Conservation (phyloP, 2,329 filamentous ascomycete genomes). For the Claviceps humidiphila region DNA sequence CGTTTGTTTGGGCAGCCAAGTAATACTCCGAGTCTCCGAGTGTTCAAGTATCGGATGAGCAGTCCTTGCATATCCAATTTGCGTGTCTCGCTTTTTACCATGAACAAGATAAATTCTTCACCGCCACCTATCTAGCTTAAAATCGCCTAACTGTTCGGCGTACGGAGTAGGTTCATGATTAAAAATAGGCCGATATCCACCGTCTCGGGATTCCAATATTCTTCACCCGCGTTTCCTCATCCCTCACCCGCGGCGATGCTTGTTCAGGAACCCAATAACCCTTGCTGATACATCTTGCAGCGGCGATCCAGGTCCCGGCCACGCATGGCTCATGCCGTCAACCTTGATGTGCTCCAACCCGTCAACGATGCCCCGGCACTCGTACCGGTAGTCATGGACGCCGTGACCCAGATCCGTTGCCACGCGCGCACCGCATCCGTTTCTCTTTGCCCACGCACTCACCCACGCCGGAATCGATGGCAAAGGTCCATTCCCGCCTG, state of each 20-base stretch:
- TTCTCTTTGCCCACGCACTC: slow-evolving; percentile 22
- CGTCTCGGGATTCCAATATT: neutral
- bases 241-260: neutral
- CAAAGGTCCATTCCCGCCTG: slow-evolving; percentile 26
- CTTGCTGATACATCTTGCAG: slow-evolving; percentile 3
- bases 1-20: no score
- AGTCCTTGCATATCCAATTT: no score
- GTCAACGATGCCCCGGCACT: slow-evolving; percentile 7
- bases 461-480: slow-evolving; percentile 30
- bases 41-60: no score
- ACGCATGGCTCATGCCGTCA: slow-evolving; percentile 8
- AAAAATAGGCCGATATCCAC: no score
- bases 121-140: no score
- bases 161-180: no score
- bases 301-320: slow-evolving; percentile 5
- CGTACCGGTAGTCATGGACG: slow-evolving; percentile 9
- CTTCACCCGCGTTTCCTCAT: neutral
- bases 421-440: slow-evolving; percentile 7
- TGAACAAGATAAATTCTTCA: no score
- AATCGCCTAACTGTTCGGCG: no score
- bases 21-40: no score
- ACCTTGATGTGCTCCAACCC: slow-evolving; percentile 10
- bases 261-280: slow-evolving; percentile 6
- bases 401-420: slow-evolving; percentile 3
- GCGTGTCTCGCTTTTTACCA: no score